These are phyloP conservation scores for Stipa capillata DNA, from an alignment of 176 grass and related monocot species.

Conservation along the genomic window DNA sequence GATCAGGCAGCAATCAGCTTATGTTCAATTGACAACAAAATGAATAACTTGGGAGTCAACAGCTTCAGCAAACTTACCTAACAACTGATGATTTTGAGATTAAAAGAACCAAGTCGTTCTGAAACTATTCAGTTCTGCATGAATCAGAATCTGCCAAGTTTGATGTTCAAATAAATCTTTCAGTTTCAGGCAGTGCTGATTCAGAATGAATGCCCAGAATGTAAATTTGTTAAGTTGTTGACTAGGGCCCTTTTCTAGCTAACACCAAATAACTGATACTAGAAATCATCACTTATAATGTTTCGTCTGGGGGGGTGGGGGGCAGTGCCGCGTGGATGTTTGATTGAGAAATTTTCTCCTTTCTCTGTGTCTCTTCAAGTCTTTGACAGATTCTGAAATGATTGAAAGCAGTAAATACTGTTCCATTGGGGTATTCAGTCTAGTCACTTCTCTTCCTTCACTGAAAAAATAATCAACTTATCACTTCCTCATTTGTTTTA, in stretches of 20 bases:
- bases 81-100: background rate
- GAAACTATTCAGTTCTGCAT: background rate
- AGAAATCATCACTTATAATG: background rate
- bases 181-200: background rate
- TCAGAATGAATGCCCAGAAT: slow-evolving; percentile 14
- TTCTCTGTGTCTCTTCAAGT: slow-evolving; percentile 6
- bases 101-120: background rate
- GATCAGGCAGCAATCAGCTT: background rate
- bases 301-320: too few species aligned
- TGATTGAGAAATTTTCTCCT: background rate
- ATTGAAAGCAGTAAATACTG: background rate
- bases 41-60: background rate
- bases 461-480: background rate
- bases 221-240: background rate
- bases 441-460: background rate
- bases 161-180: background rate
- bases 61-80: background rate
- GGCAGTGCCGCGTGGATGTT: background rate
- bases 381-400: slow-evolving; percentile 9
- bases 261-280: background rate
- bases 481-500: background rate
- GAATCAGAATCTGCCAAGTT: background rate
- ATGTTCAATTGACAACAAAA: background rate
- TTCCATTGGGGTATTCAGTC: background rate
- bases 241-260: background rate